These are phyloP conservation scores for Penicillium lagena DNA, from an alignment of 495 filamentous ascomycete genomes.

Conservation along the genomic window DNA sequence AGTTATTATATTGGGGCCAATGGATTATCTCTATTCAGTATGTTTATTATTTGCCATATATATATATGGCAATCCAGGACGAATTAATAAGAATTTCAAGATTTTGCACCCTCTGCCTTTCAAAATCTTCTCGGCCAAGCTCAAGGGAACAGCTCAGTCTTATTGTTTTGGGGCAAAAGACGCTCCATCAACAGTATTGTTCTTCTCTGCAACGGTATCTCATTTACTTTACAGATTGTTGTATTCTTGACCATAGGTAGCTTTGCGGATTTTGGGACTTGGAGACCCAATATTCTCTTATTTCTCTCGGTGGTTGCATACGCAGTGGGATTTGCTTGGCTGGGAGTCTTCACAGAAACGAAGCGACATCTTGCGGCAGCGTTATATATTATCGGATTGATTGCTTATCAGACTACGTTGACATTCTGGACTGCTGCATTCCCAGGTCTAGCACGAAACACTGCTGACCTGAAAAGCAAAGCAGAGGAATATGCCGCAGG, in stretches of 20 bases:
- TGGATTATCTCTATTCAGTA: constrained; percentile 52
- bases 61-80: neutral
- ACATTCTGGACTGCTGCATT: constrained; percentile 60
- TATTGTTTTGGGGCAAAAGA: constrained; percentile 40
- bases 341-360: constrained; percentile 46
- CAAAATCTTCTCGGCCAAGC: constrained; percentile 53
- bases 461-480: constrained; percentile 37
- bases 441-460: constrained; percentile 50
- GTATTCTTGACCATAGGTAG: constrained; percentile 51
- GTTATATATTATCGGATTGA: constrained; percentile 53
- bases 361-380: constrained; percentile 47
- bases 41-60: neutral
- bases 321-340: constrained; percentile 52
- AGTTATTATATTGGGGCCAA: constrained; percentile 58
- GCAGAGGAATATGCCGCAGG: constrained; percentile 40
- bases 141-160: constrained; percentile 35
- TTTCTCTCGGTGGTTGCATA: constrained; percentile 46
- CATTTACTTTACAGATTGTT: constrained; percentile 50
- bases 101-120: constrained; percentile 56
- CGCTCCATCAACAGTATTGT: constrained; percentile 52
- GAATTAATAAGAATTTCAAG: constrained; percentile 6
- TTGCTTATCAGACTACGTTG: constrained; percentile 55
- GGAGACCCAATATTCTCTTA: constrained; percentile 51
- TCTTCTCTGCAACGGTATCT: constrained; percentile 51
- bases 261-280: constrained; percentile 47